These are phyloP conservation scores for Rutstroemia sydowiana DNA, from an alignment of 2,329 filamentous ascomycete genomes.

Conservation along the genomic window DNA sequence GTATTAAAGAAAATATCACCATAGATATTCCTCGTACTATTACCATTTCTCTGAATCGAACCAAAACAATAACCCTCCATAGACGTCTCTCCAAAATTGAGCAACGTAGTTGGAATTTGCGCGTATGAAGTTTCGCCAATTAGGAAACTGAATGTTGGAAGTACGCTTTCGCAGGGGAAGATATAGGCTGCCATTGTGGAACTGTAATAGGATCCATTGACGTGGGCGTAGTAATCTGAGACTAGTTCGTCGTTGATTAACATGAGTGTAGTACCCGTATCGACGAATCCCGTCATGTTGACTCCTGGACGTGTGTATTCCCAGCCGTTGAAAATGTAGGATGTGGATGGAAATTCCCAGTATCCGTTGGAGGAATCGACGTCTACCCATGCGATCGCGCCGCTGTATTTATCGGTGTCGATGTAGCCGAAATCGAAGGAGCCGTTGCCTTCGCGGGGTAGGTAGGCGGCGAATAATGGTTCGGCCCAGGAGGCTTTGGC, in stretches of 20 bases:
- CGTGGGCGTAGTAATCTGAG: constrained; percentile 31
- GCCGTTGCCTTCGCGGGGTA: constrained; percentile 40
- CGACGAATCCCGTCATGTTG: constrained; percentile 30
- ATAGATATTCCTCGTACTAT: constrained; percentile 26
- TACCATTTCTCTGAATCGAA: constrained; percentile 29
- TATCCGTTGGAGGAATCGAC: constrained; percentile 42
- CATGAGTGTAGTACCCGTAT: constrained; percentile 37
- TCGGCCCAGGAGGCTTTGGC: constrained; percentile 20
- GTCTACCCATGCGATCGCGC: constrained; percentile 41
- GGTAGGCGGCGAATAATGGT: constrained; percentile 48
- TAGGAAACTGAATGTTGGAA: constrained; percentile 31
- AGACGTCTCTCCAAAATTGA: constrained; percentile 29
- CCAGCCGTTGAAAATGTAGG: constrained; percentile 20
- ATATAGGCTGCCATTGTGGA: constrained; percentile 27
- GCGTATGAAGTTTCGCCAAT: constrained; percentile 28
- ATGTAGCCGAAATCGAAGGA: constrained; percentile 51
- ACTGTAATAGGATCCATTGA: constrained; percentile 29
- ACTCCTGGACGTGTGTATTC: constrained; percentile 37
- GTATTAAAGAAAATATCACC: constrained; percentile 31
- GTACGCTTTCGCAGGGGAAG: constrained; percentile 30
- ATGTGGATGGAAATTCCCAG: constrained; percentile 35
- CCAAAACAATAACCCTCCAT: constrained; percentile 29
- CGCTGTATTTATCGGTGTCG: constrained; percentile 44
- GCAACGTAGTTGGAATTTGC: constrained; percentile 29
- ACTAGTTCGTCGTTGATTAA: constrained; percentile 31